These are phyloP conservation scores for Carex pumila DNA, from an alignment of 176 grass and related monocot genomes.

Conservation along the genomic window DNA sequence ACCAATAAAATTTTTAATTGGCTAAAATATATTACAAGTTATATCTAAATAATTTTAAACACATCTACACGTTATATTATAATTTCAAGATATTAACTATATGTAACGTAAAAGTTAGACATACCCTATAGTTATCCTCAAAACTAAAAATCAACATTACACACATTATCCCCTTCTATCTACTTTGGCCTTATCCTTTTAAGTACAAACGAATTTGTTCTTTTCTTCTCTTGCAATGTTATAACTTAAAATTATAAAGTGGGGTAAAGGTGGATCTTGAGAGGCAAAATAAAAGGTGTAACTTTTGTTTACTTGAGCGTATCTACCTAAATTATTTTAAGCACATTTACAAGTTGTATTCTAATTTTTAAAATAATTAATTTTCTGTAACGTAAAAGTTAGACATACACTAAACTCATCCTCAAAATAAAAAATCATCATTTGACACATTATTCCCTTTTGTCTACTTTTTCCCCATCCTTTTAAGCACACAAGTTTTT, in stretches of 20 bases:
- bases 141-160: neutral
- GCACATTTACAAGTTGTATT: no score
- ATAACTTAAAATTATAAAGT: neutral
- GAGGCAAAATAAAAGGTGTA: neutral
- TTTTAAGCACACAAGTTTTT: neutral
- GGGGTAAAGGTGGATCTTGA: neutral
- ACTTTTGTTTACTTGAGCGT: neutral
- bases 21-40: no score
- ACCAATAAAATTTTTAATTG: no score
- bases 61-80: no score
- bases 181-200: neutral
- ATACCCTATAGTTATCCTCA: neutral
- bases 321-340: neutral
- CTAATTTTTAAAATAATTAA: no score
- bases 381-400: no score
- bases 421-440: no score
- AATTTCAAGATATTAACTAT: no score
- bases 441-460: no score
- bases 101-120: neutral
- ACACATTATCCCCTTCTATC: neutral
- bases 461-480: no score
- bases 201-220: neutral
- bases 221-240: neutral
- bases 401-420: no score
- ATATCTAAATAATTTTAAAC: no score